A percentile compares a stretch with the other conserved stretches of the same genome.
Conservation (phyloP, 805 yeast species). For the Candida andamanensis region DNA sequence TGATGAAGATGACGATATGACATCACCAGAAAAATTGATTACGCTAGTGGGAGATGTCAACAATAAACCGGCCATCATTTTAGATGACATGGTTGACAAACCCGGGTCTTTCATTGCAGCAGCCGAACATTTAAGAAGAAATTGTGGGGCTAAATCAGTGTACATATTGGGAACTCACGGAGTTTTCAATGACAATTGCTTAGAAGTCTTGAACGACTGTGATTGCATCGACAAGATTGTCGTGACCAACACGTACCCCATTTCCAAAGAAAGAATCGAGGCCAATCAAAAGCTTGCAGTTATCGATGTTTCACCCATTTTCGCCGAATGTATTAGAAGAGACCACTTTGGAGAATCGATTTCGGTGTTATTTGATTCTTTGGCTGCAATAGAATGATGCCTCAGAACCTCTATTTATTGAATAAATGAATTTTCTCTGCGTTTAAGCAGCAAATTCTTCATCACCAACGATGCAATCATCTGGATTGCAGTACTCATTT, state of each 20-base stretch:
- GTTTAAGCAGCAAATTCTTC: conserved; percentile 1
- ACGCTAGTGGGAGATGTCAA: conserved; percentile 96
- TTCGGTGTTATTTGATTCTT: conserved; percentile 85
- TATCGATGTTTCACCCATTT: conserved; percentile 90
- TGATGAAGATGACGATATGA: conserved; percentile 82
- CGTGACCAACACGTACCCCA: conserved; percentile 95
- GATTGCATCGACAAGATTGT: conserved; percentile 86
- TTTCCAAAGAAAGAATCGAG: conserved; percentile 54
- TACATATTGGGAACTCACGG: conserved; percentile 96
- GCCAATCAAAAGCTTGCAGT: conserved; percentile 68
- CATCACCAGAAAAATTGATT: conserved; percentile 75
- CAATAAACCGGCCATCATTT: conserved; percentile 83
- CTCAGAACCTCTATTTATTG: conserved; percentile 5
- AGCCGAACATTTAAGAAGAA: conserved; percentile 92
- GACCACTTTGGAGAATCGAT: conserved; percentile 98
- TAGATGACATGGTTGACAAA: conserved; percentile 97
- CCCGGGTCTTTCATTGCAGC: conserved; percentile 94
- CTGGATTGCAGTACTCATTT: conserved; percentile 47
- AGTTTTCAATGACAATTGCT: conserved; percentile 79
- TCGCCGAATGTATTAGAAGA: conserved; percentile 97
- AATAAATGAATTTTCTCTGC: conserved; percentile 7
- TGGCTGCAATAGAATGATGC: conserved; percentile 49
- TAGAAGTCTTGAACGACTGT: conserved; percentile 72
- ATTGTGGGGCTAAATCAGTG: conserved; percentile 93
- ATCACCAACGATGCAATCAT: conserved; percentile 49